A percentile compares a stretch with the other conserved stretches of the same genome.
phyloP scores from a whole-genome alignment of 768 basidiomycete species.

The Lactifluus subvellereus region DNA sequence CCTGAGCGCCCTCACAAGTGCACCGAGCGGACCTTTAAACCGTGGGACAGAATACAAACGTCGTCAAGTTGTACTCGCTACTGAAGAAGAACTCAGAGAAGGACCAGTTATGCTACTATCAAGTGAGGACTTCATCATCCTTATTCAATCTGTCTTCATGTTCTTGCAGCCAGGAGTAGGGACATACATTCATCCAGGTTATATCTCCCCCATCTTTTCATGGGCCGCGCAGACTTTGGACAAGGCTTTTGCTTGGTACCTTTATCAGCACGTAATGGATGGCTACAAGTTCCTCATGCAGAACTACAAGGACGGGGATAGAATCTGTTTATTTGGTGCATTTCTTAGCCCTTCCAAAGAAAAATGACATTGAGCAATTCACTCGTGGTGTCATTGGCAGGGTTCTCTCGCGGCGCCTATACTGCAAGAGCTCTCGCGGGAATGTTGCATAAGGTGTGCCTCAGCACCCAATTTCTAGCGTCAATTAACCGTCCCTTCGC shows the following conservation, averaged over 20 bases:
- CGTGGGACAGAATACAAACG: conserved; percentile 36
- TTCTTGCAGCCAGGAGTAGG: conserved; percentile 47
- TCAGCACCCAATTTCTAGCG: conserved; percentile 28
- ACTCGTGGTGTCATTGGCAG: conserved; percentile 33
- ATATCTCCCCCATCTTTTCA: conserved; percentile 53
- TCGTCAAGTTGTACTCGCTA: conserved; percentile 35
- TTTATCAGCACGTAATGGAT: conserved; percentile 63
- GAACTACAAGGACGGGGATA: conserved; percentile 67
- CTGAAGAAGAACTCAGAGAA: conserved; percentile 34
- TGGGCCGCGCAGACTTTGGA: conserved; percentile 60
- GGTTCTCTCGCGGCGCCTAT: conserved; percentile 71
- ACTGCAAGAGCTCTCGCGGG: conserved; percentile 72
- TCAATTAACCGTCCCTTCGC: too few species aligned
- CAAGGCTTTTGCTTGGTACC: conserved; percentile 69
- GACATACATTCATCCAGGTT: conserved; percentile 53
- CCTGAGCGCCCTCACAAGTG: too few species aligned
- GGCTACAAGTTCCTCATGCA: conserved; percentile 79
- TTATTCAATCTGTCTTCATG: conserved; percentile 13
- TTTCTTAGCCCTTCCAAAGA: not conserved
- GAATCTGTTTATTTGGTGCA: conserved; percentile 66
- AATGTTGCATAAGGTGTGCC: conserved; percentile 50
- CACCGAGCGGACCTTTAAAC: not conserved
- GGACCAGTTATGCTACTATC: conserved; percentile 54
- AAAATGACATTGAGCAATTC: conserved; percentile 31
- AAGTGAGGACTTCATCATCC: conserved; percentile 39